Percentiles rank a stretch among this genome's conserved stretches.
phyloP scores from a whole-genome alignment of 495 filamentous ascomycete species.

The Tirmania nivea region DNA sequence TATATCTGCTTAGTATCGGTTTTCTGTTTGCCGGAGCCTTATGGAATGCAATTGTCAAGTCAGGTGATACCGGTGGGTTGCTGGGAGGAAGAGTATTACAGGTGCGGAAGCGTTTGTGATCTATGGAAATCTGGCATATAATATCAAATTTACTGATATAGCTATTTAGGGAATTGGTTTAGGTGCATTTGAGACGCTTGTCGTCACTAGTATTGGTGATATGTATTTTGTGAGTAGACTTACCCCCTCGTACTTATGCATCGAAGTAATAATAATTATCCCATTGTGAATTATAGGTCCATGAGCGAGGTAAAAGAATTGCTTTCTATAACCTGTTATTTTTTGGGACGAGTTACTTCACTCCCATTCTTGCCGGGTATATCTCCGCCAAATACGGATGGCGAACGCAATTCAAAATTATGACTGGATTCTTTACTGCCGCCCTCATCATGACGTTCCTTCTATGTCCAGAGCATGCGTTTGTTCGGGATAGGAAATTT shows the following conservation, averaged over 20 bases:
- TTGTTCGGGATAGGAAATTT: constrained; percentile 18
- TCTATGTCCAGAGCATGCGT: constrained; percentile 17
- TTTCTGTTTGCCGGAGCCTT: constrained; percentile 37
- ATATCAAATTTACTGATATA: constrained; percentile 12
- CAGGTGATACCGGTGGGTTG: constrained; percentile 29
- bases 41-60: constrained; percentile 36
- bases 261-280: not conserved
- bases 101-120: not conserved
- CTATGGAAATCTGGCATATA: no score
- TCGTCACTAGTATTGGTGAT: constrained; percentile 34
- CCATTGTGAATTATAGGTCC: constrained; percentile 13
- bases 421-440: constrained; percentile 13
- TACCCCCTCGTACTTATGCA: not conserved
- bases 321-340: constrained; percentile 45
- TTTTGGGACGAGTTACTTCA: constrained; percentile 30
- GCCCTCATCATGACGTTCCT: constrained; percentile 14
- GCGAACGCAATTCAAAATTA: constrained; percentile 17
- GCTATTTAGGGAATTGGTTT: constrained; percentile 32
- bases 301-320: constrained; percentile 41
- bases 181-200: constrained; percentile 36
- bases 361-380: constrained; percentile 30
- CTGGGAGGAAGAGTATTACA: constrained; percentile 27
- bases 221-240: constrained; percentile 31
- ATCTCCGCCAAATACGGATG: constrained; percentile 22
- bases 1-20: constrained; percentile 35